A percentile compares a stretch with the other conserved stretches of the same genome.
These are phyloP conservation scores for Schizochytrium sp. DNA, from an alignment of 108 stramenopile species.

Conservation along the genomic window DNA sequence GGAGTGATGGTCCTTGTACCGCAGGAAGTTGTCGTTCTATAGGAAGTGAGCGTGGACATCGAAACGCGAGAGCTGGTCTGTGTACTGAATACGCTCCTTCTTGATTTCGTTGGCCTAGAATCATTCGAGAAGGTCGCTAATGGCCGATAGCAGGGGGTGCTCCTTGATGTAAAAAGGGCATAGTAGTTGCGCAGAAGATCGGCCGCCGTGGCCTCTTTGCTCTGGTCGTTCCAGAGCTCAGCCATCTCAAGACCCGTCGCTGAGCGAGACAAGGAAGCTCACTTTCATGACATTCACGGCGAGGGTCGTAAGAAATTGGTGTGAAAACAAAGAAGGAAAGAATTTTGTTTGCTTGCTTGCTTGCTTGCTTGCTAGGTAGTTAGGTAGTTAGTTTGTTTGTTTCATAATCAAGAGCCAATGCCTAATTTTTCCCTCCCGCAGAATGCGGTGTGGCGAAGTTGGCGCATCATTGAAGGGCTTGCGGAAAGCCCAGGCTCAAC, in stretches of 20 bases:
- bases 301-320: too few relatives aligned
- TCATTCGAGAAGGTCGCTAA: background rate
- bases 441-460: too few relatives aligned
- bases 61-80: background rate
- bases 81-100: background rate
- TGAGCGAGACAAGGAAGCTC: background rate
- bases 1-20: too few relatives aligned
- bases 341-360: background rate
- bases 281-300: too few relatives aligned
- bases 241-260: background rate
- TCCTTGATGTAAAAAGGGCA: slow-evolving; percentile 10
- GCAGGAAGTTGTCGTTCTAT: too few relatives aligned
- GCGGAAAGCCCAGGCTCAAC: background rate
- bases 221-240: background rate
- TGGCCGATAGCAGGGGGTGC: background rate
- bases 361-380: background rate
- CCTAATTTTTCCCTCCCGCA: too few relatives aligned
- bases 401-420: too few relatives aligned
- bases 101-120: background rate
- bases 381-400: too few relatives aligned
- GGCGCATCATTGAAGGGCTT: background rate
- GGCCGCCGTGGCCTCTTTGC: background rate
- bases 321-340: background rate
- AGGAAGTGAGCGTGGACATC: background rate
- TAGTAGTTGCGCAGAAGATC: background rate